These are phyloP conservation scores for Venturia nashicola DNA, from an alignment of 2,329 filamentous ascomycete genomes.

Conservation along the genomic window DNA sequence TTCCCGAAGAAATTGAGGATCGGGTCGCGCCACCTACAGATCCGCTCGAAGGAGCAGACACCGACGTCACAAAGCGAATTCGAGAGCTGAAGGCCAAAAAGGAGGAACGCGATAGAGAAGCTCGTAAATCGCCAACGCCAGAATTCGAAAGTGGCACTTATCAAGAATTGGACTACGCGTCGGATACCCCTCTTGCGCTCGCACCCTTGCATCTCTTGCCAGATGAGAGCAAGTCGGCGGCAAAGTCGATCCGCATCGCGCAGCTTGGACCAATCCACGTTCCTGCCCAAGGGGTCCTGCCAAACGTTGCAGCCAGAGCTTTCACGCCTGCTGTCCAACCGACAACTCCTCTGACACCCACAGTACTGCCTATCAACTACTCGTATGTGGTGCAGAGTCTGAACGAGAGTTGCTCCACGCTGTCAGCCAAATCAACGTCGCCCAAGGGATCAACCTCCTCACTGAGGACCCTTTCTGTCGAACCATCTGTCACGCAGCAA, in stretches of 20 bases:
- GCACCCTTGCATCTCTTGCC: not conserved
- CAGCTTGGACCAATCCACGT: conserved; percentile 4
- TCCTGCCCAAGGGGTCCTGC: not conserved
- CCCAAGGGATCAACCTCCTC: not conserved
- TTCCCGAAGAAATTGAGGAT: conserved; percentile 14
- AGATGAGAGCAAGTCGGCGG: not conserved
- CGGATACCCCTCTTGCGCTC: not conserved
- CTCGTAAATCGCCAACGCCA: conserved; percentile 15
- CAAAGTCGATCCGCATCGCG: not conserved
- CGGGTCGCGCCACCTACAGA: not conserved
- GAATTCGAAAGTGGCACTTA: not conserved
- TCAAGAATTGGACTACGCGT: not conserved
- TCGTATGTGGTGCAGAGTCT: conserved; percentile 24
- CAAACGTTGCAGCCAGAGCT: not conserved
- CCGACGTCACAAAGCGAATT: conserved; percentile 45
- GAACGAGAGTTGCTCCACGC: conserved; percentile 12
- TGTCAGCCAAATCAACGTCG: not conserved
- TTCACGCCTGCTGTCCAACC: conserved; percentile 6
- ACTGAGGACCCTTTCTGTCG: not conserved
- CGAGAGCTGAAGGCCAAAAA: conserved; percentile 46
- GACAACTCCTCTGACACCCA: conserved; percentile 16
- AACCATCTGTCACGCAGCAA: not conserved
- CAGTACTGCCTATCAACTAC: conserved; percentile 26
- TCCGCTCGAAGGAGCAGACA: conserved; percentile 24
- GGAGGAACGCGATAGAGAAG: conserved; percentile 36